Conservation (phyloP, 2,329 filamentous ascomycete genomes). For the Calonectria montana region DNA sequence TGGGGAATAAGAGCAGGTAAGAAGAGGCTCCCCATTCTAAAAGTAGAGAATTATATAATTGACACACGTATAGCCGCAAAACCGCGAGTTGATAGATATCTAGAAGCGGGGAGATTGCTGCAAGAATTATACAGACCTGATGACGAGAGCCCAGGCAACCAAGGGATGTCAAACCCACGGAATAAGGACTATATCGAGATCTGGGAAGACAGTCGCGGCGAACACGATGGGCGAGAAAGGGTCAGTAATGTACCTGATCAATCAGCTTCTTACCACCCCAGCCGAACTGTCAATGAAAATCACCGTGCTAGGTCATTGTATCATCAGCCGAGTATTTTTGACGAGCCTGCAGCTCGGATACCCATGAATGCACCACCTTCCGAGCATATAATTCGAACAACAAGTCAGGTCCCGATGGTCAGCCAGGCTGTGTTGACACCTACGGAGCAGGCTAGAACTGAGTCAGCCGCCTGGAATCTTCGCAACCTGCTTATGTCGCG, state of each 20-base stretch:
- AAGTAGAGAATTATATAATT: neutral
- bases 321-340: conserved; percentile 40
- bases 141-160: too few species aligned
- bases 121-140: too few species aligned
- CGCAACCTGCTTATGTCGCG: conserved; percentile 40
- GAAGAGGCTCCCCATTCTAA: neutral
- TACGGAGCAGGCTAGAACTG: conserved; percentile 52
- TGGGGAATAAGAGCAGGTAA: conserved; percentile 33
- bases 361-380: conserved; percentile 37
- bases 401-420: conserved; percentile 49
- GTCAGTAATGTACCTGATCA: neutral
- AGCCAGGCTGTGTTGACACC: conserved; percentile 54
- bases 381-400: conserved; percentile 51
- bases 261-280: too few species aligned
- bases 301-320: conserved; percentile 31
- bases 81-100: neutral
- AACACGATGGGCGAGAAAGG: neutral
- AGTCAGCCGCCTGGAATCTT: conserved; percentile 25
- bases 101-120: neutral
- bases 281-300: neutral
- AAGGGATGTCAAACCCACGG: neutral
- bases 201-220: neutral
- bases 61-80: neutral
- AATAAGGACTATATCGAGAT: neutral
- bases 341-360: conserved; percentile 16